These are phyloP conservation scores for Vitis riparia DNA, from an alignment of 164 flowering plant genomes.

Conservation along the genomic window DNA sequence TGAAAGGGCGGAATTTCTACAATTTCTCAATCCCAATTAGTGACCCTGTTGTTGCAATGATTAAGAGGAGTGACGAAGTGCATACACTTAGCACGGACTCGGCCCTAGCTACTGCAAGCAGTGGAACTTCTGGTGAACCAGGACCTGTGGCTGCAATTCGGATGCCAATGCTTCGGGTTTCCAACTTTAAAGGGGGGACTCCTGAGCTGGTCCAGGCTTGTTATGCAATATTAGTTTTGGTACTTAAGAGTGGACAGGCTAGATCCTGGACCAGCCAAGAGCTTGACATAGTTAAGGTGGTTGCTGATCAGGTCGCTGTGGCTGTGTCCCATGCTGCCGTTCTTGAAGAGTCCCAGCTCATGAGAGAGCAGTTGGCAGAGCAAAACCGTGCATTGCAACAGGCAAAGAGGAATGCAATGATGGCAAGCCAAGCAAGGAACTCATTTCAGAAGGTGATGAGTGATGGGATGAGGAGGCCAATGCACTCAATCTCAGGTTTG, in stretches of 20 bases:
- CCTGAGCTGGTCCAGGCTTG: constrained; percentile 69
- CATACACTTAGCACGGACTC: constrained; percentile 63
- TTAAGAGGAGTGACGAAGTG: constrained; percentile 61
- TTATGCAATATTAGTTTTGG: constrained; percentile 85
- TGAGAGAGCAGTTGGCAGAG: constrained; percentile 81
- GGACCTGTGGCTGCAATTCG: constrained; percentile 89
- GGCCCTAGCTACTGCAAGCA: constrained; percentile 55
- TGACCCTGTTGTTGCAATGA: constrained; percentile 61
- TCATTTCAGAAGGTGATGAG: constrained; percentile 91
- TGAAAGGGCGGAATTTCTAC: constrained; percentile 44
- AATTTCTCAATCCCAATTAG: constrained; percentile 39
- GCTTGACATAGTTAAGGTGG: constrained; percentile 86
- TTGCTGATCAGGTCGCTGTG: constrained; percentile 97
- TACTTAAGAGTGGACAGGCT: constrained; percentile 57
- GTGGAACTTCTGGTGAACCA: constrained; percentile 43
- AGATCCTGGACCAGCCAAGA: constrained; percentile 77
- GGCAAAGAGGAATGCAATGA: constrained; percentile 74
- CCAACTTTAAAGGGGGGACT: constrained; percentile 89
- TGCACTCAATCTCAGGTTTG: constrained; percentile 89
- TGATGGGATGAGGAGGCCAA: constrained; percentile 82
- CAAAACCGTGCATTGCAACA: constrained; percentile 83
- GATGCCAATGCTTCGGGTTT: constrained; percentile 91
- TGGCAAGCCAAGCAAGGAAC: constrained; percentile 90
- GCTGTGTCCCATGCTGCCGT: constrained; percentile 96
- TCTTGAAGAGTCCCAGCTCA: constrained; percentile 86